phyloP scores from a whole-genome alignment of 768 basidiomycete genomes.

The Collybia sordida region DNA sequence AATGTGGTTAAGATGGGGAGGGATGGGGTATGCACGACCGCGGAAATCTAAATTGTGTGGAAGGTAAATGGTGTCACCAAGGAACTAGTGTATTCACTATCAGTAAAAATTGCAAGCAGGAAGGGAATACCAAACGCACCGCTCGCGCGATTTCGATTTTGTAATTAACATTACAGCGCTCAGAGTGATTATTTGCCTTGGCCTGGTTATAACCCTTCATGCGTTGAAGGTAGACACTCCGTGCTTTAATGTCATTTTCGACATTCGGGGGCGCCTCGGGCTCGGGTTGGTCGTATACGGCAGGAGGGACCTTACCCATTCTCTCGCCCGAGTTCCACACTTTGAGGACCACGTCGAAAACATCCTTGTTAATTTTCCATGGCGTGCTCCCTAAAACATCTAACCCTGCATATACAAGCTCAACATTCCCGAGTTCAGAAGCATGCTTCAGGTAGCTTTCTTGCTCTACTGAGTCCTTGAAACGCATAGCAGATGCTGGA shows the following conservation, averaged over 20 bases:
- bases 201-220: slow-evolving; percentile 53
- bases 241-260: slow-evolving; percentile 52
- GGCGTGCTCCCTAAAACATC: slow-evolving; percentile 89
- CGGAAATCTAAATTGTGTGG: slow-evolving; percentile 98
- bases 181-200: slow-evolving; percentile 85
- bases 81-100: slow-evolving; percentile 52
- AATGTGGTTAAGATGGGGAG: slow-evolving; percentile 93
- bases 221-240: slow-evolving; percentile 51
- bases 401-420: slow-evolving; percentile 84
- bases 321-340: slow-evolving; percentile 89
- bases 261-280: slow-evolving; percentile 51
- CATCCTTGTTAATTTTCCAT: slow-evolving; percentile 81
- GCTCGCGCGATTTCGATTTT: slow-evolving; percentile 95
- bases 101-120: not conserved
- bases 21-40: slow-evolving; percentile 95
- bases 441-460: slow-evolving; percentile 75
- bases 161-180: slow-evolving; percentile 92
- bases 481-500: slow-evolving; percentile 80
- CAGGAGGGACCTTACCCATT: slow-evolving; percentile 83
- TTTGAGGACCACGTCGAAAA: slow-evolving; percentile 72
- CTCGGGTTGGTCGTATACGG: slow-evolving; percentile 60
- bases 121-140: slow-evolving; percentile 42
- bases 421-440: slow-evolving; percentile 69
- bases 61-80: slow-evolving; percentile 85
- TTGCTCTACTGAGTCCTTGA: slow-evolving; percentile 88